Conservation (phyloP, 2,329 filamentous ascomycete genomes). For the Trichoderma citrinoviride region DNA sequence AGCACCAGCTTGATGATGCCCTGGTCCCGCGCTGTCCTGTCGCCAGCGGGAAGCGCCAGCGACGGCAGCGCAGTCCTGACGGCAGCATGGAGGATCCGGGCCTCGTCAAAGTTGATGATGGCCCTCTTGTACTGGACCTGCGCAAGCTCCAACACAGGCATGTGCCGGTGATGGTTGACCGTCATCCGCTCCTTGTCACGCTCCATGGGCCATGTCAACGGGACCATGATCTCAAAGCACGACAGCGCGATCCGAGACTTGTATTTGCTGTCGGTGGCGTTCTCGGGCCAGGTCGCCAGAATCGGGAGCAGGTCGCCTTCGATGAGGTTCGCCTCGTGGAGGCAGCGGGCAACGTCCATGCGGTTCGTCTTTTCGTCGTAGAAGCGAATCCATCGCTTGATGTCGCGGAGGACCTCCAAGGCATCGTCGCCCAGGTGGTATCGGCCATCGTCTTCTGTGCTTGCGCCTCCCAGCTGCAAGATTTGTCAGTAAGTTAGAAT, state of each 20-base stretch:
- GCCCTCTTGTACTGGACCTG: slow-evolving; percentile 88
- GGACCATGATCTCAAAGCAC: slow-evolving; percentile 86
- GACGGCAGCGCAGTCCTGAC: slow-evolving; percentile 80
- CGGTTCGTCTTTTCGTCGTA: slow-evolving; percentile 92
- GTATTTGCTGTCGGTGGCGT: slow-evolving; percentile 67
- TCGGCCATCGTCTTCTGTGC: slow-evolving; percentile 71
- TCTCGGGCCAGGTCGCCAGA: slow-evolving; percentile 75
- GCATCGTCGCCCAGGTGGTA: slow-evolving; percentile 94
- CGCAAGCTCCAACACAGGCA: slow-evolving; percentile 82
- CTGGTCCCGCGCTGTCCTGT: slow-evolving; percentile 77
- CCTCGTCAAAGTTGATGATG: slow-evolving; percentile 78
- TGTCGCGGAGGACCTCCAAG: slow-evolving; percentile 83
- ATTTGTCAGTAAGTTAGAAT: slow-evolving; percentile 23
- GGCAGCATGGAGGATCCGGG: slow-evolving; percentile 74
- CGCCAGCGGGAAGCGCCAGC: slow-evolving; percentile 74
- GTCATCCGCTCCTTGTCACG: slow-evolving; percentile 78
- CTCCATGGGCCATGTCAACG: slow-evolving; percentile 91
- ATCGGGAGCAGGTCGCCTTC: slow-evolving; percentile 89
- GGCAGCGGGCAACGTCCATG: slow-evolving; percentile 89
- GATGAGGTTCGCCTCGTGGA: slow-evolving; percentile 89
- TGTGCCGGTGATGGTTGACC: slow-evolving; percentile 86
- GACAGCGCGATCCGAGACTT: slow-evolving; percentile 78
- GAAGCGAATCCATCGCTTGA: slow-evolving; percentile 92
- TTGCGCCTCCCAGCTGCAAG: slow-evolving; percentile 75
- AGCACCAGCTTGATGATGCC: slow-evolving; percentile 88